A percentile compares a stretch with the other conserved stretches of the same genome.
phyloP scores from a whole-genome alignment of 371 early-diverging fungal species.

The Rhizomucor pusillus region DNA sequence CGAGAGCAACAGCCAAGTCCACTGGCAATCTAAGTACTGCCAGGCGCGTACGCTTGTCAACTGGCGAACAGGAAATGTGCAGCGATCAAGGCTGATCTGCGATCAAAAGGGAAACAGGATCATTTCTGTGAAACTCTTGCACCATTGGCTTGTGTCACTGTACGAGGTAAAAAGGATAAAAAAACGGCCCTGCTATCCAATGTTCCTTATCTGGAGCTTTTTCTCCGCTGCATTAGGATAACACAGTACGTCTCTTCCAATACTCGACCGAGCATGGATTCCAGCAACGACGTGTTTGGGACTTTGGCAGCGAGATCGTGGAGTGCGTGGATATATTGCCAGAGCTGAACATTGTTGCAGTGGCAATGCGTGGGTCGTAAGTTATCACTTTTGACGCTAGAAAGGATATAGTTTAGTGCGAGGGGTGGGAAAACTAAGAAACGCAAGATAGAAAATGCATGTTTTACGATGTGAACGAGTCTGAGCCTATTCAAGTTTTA shows the following conservation, averaged over 20 bases:
- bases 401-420: background rate
- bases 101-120: constrained; percentile 23
- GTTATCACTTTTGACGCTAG: constrained; percentile 4
- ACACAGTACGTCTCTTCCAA: constrained; percentile 31
- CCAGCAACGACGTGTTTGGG: constrained; percentile 23
- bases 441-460: constrained; percentile 28
- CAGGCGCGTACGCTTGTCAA: constrained; percentile 35
- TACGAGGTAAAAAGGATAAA: constrained; percentile 27
- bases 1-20: background rate
- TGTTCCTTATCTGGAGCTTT: background rate
- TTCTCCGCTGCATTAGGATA: constrained; percentile 20
- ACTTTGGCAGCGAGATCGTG: constrained; percentile 31
- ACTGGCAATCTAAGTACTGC: constrained; percentile 38
- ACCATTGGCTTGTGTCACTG: constrained; percentile 30
- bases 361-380: constrained; percentile 51
- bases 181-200: no score
- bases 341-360: constrained; percentile 40
- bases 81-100: constrained; percentile 26
- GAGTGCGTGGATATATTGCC: constrained; percentile 47
- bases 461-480: constrained; percentile 41
- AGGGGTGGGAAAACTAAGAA: background rate
- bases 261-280: constrained; percentile 28
- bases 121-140: constrained; percentile 34
- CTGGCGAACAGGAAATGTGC: constrained; percentile 44
- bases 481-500: constrained; percentile 45